Evolutionary conservation across 2,329 filamentous ascomycete species (phyloP), one percentile per base, ranked within the genome.

Genomic region (Sclerotinia minor): DNA sequence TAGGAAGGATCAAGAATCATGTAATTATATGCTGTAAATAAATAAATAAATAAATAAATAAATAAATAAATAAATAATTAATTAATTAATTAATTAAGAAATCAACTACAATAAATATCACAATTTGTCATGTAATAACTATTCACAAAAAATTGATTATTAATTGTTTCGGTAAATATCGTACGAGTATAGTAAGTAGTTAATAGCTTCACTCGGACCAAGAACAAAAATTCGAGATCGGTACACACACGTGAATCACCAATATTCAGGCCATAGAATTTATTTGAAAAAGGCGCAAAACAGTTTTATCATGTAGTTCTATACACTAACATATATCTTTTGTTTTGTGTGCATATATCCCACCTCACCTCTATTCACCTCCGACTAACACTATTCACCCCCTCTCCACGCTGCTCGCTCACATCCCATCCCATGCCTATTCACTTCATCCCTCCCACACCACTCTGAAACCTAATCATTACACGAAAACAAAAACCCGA

Each of bases 401-500:
- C 29, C 13, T 11, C 5, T 21, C n/a, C 53, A 32, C 53, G 32
- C n/a, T 35, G 53, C 53, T 32, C 53, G 29, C 29, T n/a, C n/a
- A 38, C 29, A 38, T 50, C 21, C 11, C 13, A 35, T n/a, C 58
- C 19, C 17, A 13, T 35, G 13, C 32, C 17, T 47, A 21, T 32
- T 63, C 59, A 38, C 45, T 50, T 32, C 59, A 50, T 63, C 29
- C 59, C 50, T 45, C 59, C 53, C 53, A 57, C 32, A 8, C 21
- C 21, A 38, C 32, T 63, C 45, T 50, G n/a, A 63, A 50, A 50
- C 45, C 59, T 66, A 66, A 50, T 66, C 64, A 66, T 66, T 66
- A 66, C 64, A 66, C 55, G 53, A 59, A 66, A 66, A 66, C 41
- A 66, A 26, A 26, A 66, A 52, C 59, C 45, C 44, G n/a, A 63